Conservation (phyloP, 768 basidiomycete genomes). For the Holtermanniella nyarrowii region DNA sequence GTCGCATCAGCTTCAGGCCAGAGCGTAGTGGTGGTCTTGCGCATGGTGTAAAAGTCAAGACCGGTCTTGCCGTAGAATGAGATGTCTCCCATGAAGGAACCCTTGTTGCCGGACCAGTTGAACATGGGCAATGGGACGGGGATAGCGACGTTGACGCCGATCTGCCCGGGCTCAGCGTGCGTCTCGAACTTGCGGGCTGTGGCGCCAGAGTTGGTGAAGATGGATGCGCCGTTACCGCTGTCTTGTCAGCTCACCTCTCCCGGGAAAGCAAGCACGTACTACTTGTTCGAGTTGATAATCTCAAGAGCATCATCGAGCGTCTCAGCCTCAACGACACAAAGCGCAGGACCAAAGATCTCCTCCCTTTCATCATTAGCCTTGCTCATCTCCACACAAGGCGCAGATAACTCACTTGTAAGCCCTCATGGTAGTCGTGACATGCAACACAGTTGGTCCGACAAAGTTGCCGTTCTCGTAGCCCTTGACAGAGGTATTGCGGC, state of each 20-base stretch:
- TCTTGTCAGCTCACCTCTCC: constrained; percentile 6
- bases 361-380: constrained; percentile 47
- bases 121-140: constrained; percentile 76
- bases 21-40: constrained; percentile 89
- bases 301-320: constrained; percentile 81
- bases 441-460: constrained; percentile 82
- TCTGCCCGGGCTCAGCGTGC: constrained; percentile 73
- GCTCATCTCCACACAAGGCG: background rate
- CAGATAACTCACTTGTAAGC: constrained; percentile 62
- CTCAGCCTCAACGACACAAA: constrained; percentile 65
- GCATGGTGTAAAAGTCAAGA: constrained; percentile 91
- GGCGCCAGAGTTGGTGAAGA: constrained; percentile 93
- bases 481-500: constrained; percentile 57
- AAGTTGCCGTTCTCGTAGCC: constrained; percentile 84
- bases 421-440: constrained; percentile 69
- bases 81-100: constrained; percentile 61
- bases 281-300: constrained; percentile 78
- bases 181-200: constrained; percentile 88
- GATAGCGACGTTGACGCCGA: constrained; percentile 70
- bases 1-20: constrained; percentile 66
- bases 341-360: constrained; percentile 90
- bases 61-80: constrained; percentile 87
- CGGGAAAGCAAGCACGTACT: constrained; percentile 43
- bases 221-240: constrained; percentile 75
- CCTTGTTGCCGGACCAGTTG: constrained; percentile 91